These are phyloP conservation scores for Anisodus acutangulus DNA, from an alignment of 257 asterid genomes.

Conservation along the genomic window DNA sequence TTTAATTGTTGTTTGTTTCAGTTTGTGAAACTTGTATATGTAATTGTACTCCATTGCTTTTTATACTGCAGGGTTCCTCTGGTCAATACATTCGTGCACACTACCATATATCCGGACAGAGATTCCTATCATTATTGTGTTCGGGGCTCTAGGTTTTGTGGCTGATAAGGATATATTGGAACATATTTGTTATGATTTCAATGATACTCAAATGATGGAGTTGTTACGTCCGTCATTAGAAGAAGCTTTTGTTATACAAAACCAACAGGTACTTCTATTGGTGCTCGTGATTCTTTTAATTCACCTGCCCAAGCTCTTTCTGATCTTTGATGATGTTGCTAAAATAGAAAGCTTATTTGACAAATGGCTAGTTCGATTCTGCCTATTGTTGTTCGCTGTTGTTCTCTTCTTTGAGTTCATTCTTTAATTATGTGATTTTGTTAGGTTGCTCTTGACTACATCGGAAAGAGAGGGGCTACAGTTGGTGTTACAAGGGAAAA, in stretches of 20 bases:
- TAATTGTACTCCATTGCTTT: neutral
- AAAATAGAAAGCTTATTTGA: slow-evolving; percentile 23
- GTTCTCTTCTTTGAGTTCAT: neutral
- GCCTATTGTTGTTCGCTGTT: neutral
- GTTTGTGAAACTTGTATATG: slow-evolving; percentile 4
- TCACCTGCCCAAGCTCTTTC: slow-evolving; percentile 25
- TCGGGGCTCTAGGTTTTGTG: slow-evolving; percentile 93
- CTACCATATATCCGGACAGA: slow-evolving; percentile 94
- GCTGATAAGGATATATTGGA: slow-evolving; percentile 97
- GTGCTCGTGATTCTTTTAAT: neutral
- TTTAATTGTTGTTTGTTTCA: neutral
- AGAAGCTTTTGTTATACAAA: slow-evolving; percentile 98
- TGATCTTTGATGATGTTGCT: slow-evolving; percentile 10
- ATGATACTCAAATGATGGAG: slow-evolving; percentile 98
- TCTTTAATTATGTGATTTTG: slow-evolving; percentile 25
- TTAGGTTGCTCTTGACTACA: slow-evolving; percentile 97
- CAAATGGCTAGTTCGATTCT: neutral
- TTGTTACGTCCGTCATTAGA: slow-evolving; percentile 93
- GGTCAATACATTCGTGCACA: slow-evolving; percentile 98
- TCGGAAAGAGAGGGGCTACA: slow-evolving; percentile 96
- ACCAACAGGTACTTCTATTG: slow-evolving; percentile 68
- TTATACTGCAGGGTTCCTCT: slow-evolving; percentile 80
- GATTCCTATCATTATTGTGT: slow-evolving; percentile 92
- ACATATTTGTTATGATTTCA: slow-evolving; percentile 91
- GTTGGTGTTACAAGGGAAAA: slow-evolving; percentile 96